Percentiles rank a stretch among this genome's conserved stretches.
These are phyloP conservation scores for Panaeolus papilionaceus DNA, from an alignment of 768 basidiomycete species.

Conservation along the genomic window DNA sequence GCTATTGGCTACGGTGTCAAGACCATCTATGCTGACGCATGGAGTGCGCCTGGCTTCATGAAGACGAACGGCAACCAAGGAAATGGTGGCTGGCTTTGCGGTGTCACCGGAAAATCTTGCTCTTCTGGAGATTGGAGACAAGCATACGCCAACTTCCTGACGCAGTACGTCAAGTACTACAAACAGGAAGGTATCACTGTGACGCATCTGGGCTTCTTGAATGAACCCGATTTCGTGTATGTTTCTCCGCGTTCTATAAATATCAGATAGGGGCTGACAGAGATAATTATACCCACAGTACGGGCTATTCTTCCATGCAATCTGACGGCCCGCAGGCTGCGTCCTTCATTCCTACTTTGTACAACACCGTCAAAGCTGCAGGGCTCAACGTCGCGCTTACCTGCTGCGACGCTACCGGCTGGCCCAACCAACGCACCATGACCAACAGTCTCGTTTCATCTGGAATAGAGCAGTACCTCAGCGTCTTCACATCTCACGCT, in stretches of 20 bases:
- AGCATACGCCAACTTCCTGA: slow-evolving; percentile 21
- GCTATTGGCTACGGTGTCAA: slow-evolving; percentile 25
- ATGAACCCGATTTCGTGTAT: slow-evolving; percentile 25
- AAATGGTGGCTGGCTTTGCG: slow-evolving; percentile 25
- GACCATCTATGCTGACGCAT: slow-evolving; percentile 26
- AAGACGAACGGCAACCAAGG: slow-evolving; percentile 27
- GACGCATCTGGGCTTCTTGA: slow-evolving; percentile 24
- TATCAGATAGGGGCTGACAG: not conserved
- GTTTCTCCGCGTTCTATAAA: slow-evolving; percentile 5
- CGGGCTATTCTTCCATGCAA: slow-evolving; percentile 25
- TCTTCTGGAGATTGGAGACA: slow-evolving; percentile 25
- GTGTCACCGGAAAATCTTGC: slow-evolving; percentile 19
- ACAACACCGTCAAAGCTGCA: slow-evolving; percentile 22
- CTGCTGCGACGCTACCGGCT: slow-evolving; percentile 25
- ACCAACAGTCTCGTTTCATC: slow-evolving; percentile 21
- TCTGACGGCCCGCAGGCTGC: slow-evolving; percentile 25
- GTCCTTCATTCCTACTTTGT: slow-evolving; percentile 25
- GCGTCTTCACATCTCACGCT: slow-evolving; percentile 21
- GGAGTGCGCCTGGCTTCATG: slow-evolving; percentile 27
- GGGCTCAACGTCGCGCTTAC: slow-evolving; percentile 16
- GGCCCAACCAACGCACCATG: slow-evolving; percentile 21
- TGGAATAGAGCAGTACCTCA: slow-evolving; percentile 24
- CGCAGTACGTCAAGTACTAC: slow-evolving; percentile 26
- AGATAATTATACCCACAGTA: slow-evolving; percentile 6
- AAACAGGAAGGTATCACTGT: slow-evolving; percentile 20